phyloP scores from a whole-genome alignment of 148 eudicot genomes.

The Diospyros lotus region DNA sequence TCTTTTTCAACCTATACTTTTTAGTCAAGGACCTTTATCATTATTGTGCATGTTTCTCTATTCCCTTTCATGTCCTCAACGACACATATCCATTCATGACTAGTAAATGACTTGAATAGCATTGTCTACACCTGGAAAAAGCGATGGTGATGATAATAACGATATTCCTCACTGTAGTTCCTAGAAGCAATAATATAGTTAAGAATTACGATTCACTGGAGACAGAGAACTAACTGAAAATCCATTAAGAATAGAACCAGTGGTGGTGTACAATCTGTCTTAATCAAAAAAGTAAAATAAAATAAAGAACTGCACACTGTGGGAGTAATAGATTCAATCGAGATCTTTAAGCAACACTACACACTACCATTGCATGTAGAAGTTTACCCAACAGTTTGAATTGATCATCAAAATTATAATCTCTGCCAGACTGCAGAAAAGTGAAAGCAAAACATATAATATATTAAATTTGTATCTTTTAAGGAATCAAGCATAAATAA shows the following conservation, averaged over 20 bases:
- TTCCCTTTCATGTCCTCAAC: too few species aligned
- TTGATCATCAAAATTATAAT: too few species aligned
- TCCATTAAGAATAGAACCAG: constrained; percentile 1
- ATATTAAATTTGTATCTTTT: not conserved
- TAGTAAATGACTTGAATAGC: too few species aligned
- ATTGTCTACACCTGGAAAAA: too few species aligned
- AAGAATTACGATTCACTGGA: too few species aligned
- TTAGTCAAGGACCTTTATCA: not conserved
- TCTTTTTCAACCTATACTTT: not conserved
- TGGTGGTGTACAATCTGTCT: not conserved
- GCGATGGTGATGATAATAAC: too few species aligned
- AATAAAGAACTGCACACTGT: not conserved
- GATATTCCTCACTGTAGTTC: too few species aligned
- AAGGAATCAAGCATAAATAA: not conserved
- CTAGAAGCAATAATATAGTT: too few species aligned
- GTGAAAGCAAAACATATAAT: not conserved
- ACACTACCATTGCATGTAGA: too few species aligned
- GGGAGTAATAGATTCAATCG: not conserved
- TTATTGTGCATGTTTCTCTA: not conserved
- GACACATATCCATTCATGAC: too few species aligned
- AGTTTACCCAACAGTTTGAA: too few species aligned
- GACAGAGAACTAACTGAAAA: not conserved
- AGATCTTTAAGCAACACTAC: not conserved
- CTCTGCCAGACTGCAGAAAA: constrained; percentile 17
- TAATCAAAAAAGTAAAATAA: not conserved